These are phyloP conservation scores for Yamadazyma songkhlaensis DNA, from an alignment of 1,139 yeast species.

Conservation along the genomic window DNA sequence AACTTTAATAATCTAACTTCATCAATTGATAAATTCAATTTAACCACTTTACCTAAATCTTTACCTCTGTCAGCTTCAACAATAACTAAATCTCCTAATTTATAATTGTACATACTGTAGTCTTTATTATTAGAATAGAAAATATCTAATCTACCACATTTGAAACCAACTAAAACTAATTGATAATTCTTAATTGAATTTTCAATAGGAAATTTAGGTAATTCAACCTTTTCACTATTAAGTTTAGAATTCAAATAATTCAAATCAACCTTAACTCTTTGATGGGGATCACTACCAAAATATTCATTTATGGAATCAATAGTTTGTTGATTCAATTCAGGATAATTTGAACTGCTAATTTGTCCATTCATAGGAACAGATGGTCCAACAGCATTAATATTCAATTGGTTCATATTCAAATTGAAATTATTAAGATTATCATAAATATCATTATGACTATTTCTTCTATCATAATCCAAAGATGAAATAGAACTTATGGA, in stretches of 20 bases:
- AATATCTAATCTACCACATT: constrained; percentile 84
- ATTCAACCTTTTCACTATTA: constrained; percentile 25
- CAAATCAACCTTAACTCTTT: constrained; percentile 37
- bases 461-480: constrained; percentile 10
- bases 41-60: constrained; percentile 80
- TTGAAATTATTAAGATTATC: constrained; percentile 2
- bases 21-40: constrained; percentile 63
- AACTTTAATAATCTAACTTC: constrained; percentile 56
- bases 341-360: neutral
- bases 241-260: constrained; percentile 22
- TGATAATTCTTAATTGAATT: constrained; percentile 30
- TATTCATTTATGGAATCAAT: constrained; percentile 31
- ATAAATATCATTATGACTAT: constrained; percentile 9
- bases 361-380: neutral
- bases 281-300: constrained; percentile 39
- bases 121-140: constrained; percentile 56
- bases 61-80: constrained; percentile 98
- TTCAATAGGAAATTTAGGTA: constrained; percentile 44
- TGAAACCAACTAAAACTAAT: constrained; percentile 72
- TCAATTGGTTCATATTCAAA: neutral
- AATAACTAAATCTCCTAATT: constrained; percentile 76
- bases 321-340: constrained; percentile 8
- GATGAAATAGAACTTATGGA: constrained; percentile 3
- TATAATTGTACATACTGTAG: constrained; percentile 14
- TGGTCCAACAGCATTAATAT: neutral